Base-by-base conservation (phyloP, 1,284 basidiomycete genomes). In the Trichosporon sp. region DNA sequence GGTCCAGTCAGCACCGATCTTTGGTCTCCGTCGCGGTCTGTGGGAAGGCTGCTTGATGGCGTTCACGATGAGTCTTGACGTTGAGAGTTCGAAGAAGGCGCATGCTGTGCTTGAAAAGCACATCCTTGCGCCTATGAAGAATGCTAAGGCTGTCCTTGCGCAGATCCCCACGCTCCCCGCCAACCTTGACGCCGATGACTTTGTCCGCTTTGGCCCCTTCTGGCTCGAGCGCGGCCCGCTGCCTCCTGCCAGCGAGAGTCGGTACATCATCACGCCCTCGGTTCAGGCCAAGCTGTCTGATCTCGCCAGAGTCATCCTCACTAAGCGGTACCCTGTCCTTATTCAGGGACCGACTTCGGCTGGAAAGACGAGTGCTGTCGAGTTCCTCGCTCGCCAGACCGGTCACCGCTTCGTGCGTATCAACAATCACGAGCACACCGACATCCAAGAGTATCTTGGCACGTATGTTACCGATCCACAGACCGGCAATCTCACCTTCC, bases 371-470 rank as follows among this genome's bases (percentile, higher is more conserved):
- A 95, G 92, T 75, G 91, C 96, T 0, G 88, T 99, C 63, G 95
- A 98, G 81, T 98, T 96, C 78, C 86, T 99, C 23, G 95, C 96
- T 2, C 87, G 87, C 65, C 85, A 91, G 64, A 98, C 95, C 0
- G 95, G 96, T 0, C 96, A 99, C 82, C 86, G 87, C 31, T 99
- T 99, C 77, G 89, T 99, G 29, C 91, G 96, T 36, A 98, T 99
- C 85, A 99, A 99, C 82, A 99, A 99, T 74, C 96, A 99, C 81
- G 96, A 99, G 73, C 96, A 99, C 76, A 99, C 96, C 4, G 96
- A 99, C 78, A 95, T 95, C 58, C 96, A 99, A 75, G 96, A 99
- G 77, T 99, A 99, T 75, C 85, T 99, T 59, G 96, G 96, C 6
- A 95, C 94, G 0, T 99, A 99, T 74, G 88, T 95, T 14, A 95